Evolutionary conservation across 768 basidiomycete species (phyloP).

Genomic region (Russula olivacea): DNA sequence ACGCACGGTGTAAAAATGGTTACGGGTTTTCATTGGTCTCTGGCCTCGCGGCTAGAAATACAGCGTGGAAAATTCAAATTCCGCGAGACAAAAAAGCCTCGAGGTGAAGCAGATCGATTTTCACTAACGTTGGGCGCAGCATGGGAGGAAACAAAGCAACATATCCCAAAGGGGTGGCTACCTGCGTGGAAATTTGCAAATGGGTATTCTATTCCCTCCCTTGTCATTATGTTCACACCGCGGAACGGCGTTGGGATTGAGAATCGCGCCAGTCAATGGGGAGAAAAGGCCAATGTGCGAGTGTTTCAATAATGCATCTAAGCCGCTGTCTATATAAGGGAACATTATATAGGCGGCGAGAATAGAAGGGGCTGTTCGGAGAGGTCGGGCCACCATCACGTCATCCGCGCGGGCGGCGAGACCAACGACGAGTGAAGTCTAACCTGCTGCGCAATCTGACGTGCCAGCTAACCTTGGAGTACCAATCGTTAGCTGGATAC

Average conservation of each 20-base stretch:
- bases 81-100: conserved; percentile 8
- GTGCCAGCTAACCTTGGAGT: neutral
- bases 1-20: neutral
- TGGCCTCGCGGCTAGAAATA: neutral
- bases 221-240: neutral
- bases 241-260: conserved; percentile 2
- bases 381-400: conserved; percentile 5
- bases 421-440: neutral
- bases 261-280: conserved; percentile 5
- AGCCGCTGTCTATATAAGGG: conserved; percentile 15
- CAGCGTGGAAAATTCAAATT: neutral
- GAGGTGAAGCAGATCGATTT: neutral
- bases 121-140: conserved; percentile 1
- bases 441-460: neutral
- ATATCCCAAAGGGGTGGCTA: neutral
- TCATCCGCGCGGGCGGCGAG: neutral
- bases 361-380: conserved; percentile 11
- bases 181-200: neutral
- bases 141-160: neutral
- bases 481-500: neutral
- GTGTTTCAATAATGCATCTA: conserved; percentile 11
- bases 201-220: neutral
- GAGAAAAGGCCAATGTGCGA: neutral
- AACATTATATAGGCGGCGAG: conserved; percentile 11
- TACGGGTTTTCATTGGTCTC: neutral